Base-by-base conservation (phyloP, 2,329 filamentous ascomycete genomes). In the Ophiostoma piceae region DNA sequence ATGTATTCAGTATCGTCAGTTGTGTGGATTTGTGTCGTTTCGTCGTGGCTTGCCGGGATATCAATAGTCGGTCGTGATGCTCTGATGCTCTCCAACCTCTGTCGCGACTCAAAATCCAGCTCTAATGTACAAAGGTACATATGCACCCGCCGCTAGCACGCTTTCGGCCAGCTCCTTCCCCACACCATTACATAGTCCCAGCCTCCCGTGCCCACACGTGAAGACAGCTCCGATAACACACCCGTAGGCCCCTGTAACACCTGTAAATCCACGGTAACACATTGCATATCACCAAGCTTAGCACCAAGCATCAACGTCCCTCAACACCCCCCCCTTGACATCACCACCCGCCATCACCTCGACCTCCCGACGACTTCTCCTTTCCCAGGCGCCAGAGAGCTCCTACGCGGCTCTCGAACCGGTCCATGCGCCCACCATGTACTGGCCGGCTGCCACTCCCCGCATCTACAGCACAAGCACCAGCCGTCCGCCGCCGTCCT, bases 371-470 rank as follows among this genome's bases (percentile, higher is more conserved):
- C 43, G 43, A 12, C 43, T 16, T 19, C 22, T 26, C 29, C 26
- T 26, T 22, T 75, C 51, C 22, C 51, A 26, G 51, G 51, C 22
- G 76, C 76, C 78, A 77, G 77, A 77, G 76, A 77, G 75, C 78
- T 75, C 75, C 51, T 57, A 71, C 74, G 70, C 73, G 76, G 75
- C 76, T 74, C 72, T 73, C 74, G 76, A 71, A 72, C 72, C 72
- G 65, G 67, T 73, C 71, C 68, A 75, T 73, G 73, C 73, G 71
- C 73, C 74, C 76, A 83, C 82, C 84, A 96, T 95, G 92, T 96
- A 96, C 85, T 96, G 92, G 92, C 92, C 92, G 77, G 87, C 93
- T 79, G 92, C 91, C 79, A 91, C 91, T 78, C 91, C 92, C 77
- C 88, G 89, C 79, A 88, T 94, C 79, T 94, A 92, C 82, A 89